Evolutionary conservation across 352 stramenopile genomes (phyloP), one percentile per base, ranked within the genome.

Genomic region (Phytophthora citrophthora): DNA sequence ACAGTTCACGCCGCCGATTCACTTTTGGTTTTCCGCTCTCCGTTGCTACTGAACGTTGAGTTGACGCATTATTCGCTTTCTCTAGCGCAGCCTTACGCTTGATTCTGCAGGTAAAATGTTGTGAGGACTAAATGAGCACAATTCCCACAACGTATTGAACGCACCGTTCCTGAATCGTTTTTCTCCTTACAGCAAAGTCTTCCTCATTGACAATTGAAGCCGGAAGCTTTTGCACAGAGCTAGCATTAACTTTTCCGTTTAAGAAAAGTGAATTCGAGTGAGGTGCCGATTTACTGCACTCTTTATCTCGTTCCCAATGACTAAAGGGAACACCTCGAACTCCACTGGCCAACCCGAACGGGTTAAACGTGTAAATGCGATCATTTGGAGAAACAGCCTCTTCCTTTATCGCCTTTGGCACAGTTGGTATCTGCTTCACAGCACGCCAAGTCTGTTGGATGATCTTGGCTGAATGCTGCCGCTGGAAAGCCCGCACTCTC

Each of bases 391-490:
- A 46, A 11, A 59, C 11, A 40, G 54, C 15, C n/a, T 26, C 38
- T 18, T 47, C 9, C 39, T 38, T 27, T 2, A 24, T 8, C 9
- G 13, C 13, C 56, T 34, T 61, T n/a, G 15, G 45, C 4, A 15
- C 5, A 15, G 5, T 4, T 18, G 40, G 16, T 16, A 32, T 40
- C 4, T 54, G 36, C 4, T 15, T 41, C 27, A 31, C 18, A 3
- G 49, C 41, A n/a, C 69, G 70, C 80, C 84, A 93, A 47, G 53
- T 49, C 27, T 72, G 62, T 48, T 90, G 80, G 47, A 90, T 87
- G 26, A 63, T 2, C 10, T 64, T 57, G 0, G 82, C 80, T 3
- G 68, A 66, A 3, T 77, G 65, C 4, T 72, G 59, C 40, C 72
- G 64, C 67, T 86, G 82, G 24, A 91, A 83, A 29, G 11, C 46